Percentiles rank a stretch among this genome's conserved stretches.
phyloP scores from a whole-genome alignment of 2,329 filamentous ascomycete species.

The Phialophora macrospora region DNA sequence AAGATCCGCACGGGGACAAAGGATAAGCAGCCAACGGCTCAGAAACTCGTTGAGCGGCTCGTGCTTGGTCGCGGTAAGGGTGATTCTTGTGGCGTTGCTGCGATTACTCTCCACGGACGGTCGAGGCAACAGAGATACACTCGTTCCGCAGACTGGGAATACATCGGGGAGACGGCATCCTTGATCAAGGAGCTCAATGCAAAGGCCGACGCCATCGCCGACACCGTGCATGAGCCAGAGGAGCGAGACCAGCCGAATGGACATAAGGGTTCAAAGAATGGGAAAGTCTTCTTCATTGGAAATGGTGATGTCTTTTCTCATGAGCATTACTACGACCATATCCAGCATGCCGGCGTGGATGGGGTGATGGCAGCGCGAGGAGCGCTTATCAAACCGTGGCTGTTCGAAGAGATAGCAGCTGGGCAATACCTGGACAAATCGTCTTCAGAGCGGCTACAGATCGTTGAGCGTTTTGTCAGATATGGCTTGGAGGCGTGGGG shows the following conservation, averaged over 20 bases:
- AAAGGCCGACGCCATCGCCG: constrained; percentile 67
- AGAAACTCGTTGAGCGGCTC: constrained; percentile 80
- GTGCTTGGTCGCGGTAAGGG: constrained; percentile 64
- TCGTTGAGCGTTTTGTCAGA: constrained; percentile 86
- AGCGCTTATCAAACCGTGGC: constrained; percentile 95
- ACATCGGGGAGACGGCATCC: constrained; percentile 87
- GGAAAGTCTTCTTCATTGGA: constrained; percentile 86
- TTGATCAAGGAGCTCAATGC: constrained; percentile 80
- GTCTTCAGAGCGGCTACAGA: constrained; percentile 78
- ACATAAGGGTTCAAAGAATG: constrained; percentile 43
- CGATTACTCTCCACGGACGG: constrained; percentile 93
- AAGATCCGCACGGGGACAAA: constrained; percentile 93
- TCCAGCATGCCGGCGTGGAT: constrained; percentile 80
- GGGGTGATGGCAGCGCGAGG: constrained; percentile 97
- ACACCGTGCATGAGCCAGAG: constrained; percentile 80
- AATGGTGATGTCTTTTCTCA: constrained; percentile 98
- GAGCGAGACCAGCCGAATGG: constrained; percentile 70
- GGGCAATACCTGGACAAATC: constrained; percentile 97
- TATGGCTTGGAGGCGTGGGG: constrained; percentile 96
- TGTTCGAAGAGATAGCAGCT: constrained; percentile 93
- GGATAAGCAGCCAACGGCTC: constrained; percentile 76
- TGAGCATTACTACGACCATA: constrained; percentile 78
- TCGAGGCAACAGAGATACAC: constrained; percentile 95
- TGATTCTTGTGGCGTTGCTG: constrained; percentile 84
- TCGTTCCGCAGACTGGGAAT: constrained; percentile 88